Evolutionary conservation across 345 rosid genomes (phyloP).

Genomic region (Rhizophora apiculata): DNA sequence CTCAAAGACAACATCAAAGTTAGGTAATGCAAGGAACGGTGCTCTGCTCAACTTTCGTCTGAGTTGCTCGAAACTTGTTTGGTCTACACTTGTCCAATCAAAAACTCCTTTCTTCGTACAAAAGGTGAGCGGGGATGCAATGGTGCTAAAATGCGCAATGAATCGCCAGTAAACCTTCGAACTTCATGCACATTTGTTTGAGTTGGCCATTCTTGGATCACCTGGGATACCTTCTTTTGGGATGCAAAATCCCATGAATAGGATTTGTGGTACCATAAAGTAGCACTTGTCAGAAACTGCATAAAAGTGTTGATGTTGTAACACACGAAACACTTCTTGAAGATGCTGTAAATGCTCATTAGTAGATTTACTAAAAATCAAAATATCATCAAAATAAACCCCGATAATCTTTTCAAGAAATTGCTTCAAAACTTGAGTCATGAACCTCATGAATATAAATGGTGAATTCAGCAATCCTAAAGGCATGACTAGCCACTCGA

Average conservation of each 20-base stretch:
- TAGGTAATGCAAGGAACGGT: not conserved
- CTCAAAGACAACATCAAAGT: not conserved
- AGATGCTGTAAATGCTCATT: not conserved
- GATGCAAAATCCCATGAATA: not conserved
- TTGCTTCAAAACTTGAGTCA: not conserved
- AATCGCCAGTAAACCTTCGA: not conserved
- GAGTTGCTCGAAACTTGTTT: no score
- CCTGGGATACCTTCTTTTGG: not conserved
- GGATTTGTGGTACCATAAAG: not conserved
- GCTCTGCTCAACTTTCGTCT: not conserved
- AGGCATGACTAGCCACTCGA: no score
- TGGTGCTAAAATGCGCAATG: not conserved
- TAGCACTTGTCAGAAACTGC: not conserved
- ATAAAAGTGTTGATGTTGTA: no score
- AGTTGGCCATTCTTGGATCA: not conserved
- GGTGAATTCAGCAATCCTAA: not conserved
- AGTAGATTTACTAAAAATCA: no score
- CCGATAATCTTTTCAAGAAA: no score
- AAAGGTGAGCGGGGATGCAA: not conserved
- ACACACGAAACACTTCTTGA: not conserved
- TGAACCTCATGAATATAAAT: not conserved
- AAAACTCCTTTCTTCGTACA: not conserved
- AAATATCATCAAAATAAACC: not conserved
- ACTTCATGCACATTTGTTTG: not conserved
- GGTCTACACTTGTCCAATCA: not conserved